These are phyloP conservation scores for Erysiphe pulchra DNA, from an alignment of 2,329 filamentous ascomycete genomes.

Conservation along the genomic window DNA sequence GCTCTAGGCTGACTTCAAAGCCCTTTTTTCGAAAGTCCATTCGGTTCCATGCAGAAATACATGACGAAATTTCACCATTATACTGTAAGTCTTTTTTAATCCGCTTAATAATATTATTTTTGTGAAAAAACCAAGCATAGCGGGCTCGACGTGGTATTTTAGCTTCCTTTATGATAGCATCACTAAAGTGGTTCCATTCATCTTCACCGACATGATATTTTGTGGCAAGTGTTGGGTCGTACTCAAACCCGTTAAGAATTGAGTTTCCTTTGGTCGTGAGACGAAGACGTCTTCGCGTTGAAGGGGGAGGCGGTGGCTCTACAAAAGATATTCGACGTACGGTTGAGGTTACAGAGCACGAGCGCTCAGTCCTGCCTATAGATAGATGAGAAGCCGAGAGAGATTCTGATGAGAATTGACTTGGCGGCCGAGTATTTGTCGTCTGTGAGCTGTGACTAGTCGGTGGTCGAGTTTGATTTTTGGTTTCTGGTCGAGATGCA, in stretches of 20 bases:
- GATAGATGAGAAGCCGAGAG: background rate
- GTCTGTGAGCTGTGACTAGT: background rate
- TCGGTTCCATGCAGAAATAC: constrained; percentile 6
- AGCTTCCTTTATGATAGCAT: constrained; percentile 5
- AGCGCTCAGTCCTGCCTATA: constrained; percentile 2
- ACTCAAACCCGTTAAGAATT: constrained; percentile 7
- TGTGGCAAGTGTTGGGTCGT: constrained; percentile 6
- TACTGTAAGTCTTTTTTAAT: constrained; percentile 8
- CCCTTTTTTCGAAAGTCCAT: constrained; percentile 6
- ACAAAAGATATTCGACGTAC: constrained; percentile 8
- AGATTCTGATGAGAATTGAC: background rate
- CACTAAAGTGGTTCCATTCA: constrained; percentile 8
- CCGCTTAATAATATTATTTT: constrained; percentile 5
- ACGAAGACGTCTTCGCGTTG: constrained; percentile 5
- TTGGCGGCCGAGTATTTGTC: background rate
- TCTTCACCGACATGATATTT: constrained; percentile 7
- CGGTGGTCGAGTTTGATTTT: background rate
- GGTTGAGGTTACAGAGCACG: constrained; percentile 5
- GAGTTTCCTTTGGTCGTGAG: constrained; percentile 6
- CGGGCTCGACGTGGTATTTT: constrained; percentile 3
- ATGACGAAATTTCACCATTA: constrained; percentile 5
- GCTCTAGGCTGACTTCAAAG: constrained; percentile 5
- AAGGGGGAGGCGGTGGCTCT: constrained; percentile 4
- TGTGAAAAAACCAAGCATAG: constrained; percentile 5
- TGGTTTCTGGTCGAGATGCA: background rate